Conservation (phyloP, 345 rosid genomes). For the Linum tenue region DNA sequence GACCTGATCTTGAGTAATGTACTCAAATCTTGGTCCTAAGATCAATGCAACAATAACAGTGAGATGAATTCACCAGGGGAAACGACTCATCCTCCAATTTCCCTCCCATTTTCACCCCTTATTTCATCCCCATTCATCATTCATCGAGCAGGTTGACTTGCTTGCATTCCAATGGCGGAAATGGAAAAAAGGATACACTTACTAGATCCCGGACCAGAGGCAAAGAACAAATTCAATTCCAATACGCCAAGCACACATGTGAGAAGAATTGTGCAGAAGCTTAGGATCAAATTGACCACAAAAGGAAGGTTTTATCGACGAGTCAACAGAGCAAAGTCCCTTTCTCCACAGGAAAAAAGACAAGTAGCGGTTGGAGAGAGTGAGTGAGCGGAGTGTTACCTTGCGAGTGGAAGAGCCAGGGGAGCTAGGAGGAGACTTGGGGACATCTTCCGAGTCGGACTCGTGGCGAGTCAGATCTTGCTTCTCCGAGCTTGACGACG, state of each 20-base stretch:
- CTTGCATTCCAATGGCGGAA: background rate
- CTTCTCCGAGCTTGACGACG: conserved; percentile 39
- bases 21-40: background rate
- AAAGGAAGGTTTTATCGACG: too few relatives aligned
- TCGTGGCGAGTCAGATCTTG: conserved; percentile 50
- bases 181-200: too few relatives aligned
- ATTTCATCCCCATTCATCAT: too few relatives aligned
- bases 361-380: background rate
- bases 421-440: conserved; percentile 55
- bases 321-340: too few relatives aligned
- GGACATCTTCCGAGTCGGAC: conserved; percentile 34
- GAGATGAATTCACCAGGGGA: background rate
- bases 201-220: background rate
- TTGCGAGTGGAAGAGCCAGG: conserved; percentile 76
- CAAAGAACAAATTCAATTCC: background rate
- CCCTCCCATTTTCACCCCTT: too few relatives aligned
- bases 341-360: background rate
- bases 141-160: too few relatives aligned
- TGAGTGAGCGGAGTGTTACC: conserved; percentile 21
- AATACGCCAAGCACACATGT: background rate
- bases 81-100: background rate
- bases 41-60: too few relatives aligned
- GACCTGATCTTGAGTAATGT: background rate
- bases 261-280: too few relatives aligned
- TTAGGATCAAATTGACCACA: too few relatives aligned